These are phyloP conservation scores for Ceratopteris richardii DNA, from an alignment of 75 land plant species.

Conservation along the genomic window DNA sequence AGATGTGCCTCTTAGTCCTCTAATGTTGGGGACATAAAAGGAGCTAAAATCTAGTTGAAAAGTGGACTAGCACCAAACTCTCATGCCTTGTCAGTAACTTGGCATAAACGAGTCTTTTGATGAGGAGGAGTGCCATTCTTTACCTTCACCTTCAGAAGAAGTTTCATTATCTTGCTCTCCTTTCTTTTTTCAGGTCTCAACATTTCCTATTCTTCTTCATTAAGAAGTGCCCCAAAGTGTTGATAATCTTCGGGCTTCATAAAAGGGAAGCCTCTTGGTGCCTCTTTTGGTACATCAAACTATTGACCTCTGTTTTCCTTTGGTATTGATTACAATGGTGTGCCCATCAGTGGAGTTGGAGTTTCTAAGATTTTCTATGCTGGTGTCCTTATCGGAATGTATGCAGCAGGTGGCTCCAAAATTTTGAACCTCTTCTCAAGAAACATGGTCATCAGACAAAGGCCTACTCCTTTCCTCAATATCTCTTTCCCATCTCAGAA, in stretches of 20 bases:
- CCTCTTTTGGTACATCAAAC: conserved; percentile 92
- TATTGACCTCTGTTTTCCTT: conserved; percentile 91
- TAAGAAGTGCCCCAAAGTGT: conserved; percentile 70
- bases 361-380: conserved; percentile 93
- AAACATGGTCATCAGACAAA: conserved; percentile 87
- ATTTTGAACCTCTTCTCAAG: conserved; percentile 89
- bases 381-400: conserved; percentile 91
- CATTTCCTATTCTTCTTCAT: conserved; percentile 88
- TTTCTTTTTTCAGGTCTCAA: conserved; percentile 90
- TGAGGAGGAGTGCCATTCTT: conserved; percentile 98
- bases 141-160: conserved; percentile 89
- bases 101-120: conserved; percentile 83
- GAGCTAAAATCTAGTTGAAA: conserved; percentile 77
- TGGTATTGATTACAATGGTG: conserved; percentile 84
- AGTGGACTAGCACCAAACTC: conserved; percentile 96
- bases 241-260: conserved; percentile 97
- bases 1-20: conserved; percentile 96
- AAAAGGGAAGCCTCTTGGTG: conserved; percentile 85
- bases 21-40: conserved; percentile 92
- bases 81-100: conserved; percentile 89
- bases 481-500: too few relatives aligned
- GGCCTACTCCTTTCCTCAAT: too few relatives aligned
- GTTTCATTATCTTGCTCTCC: conserved; percentile 96
- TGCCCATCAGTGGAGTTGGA: conserved; percentile 72
- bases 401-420: conserved; percentile 81